Evolutionary conservation across 306 rosid species (phyloP).

Genomic region (Cucumis hystrix): DNA sequence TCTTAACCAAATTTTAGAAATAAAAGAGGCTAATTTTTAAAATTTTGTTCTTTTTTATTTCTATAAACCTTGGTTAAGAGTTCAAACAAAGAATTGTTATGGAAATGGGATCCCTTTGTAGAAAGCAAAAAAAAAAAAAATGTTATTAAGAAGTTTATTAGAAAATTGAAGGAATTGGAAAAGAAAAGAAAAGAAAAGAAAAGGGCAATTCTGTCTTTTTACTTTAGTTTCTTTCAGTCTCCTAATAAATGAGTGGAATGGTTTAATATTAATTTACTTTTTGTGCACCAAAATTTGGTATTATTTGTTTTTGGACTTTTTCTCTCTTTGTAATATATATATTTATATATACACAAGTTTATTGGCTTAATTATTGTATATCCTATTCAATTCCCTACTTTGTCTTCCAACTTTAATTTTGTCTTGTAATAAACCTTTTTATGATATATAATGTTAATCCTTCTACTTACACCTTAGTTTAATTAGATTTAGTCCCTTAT

Average conservation of each 20-base stretch:
- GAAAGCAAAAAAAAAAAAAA: background rate
- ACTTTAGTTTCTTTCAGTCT: background rate
- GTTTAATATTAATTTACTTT: background rate
- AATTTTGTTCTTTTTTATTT: background rate
- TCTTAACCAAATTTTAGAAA: background rate
- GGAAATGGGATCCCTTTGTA: background rate
- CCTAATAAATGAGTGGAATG: background rate
- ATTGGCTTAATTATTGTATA: background rate
- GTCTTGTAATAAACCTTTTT: background rate
- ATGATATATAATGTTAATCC: background rate
- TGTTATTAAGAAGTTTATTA: background rate
- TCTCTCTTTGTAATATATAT: background rate
- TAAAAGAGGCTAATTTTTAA: background rate
- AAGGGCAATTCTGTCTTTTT: background rate
- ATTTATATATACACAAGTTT: background rate
- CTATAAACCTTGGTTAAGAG: background rate
- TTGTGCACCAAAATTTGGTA: background rate
- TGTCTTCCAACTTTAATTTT: background rate
- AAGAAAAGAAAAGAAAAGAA: background rate
- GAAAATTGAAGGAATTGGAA: background rate
- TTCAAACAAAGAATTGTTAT: background rate
- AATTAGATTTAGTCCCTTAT: no score
- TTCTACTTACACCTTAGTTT: background rate
- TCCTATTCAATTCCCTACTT: background rate
- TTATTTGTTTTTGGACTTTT: background rate